Percentiles rank a stretch among this genome's conserved stretches.
Conservation (phyloP, 805 yeast species). For the Candida pini region DNA sequence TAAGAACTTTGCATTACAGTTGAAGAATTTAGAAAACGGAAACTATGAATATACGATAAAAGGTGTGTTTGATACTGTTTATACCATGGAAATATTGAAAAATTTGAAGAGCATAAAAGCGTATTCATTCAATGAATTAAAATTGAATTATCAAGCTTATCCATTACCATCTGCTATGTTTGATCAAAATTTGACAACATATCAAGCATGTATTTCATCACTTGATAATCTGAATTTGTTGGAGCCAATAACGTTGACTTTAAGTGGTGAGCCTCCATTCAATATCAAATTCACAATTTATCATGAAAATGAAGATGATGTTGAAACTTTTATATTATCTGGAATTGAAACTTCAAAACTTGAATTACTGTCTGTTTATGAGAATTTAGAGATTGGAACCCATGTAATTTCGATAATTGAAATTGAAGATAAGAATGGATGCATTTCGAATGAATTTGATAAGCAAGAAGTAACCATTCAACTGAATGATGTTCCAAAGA, state of each 20-base stretch:
- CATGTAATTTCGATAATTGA: slow-evolving; percentile 55
- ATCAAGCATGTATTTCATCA: slow-evolving; percentile 27
- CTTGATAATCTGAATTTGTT: slow-evolving; percentile 23
- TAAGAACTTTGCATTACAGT: slow-evolving; percentile 27
- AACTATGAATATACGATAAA: slow-evolving; percentile 54
- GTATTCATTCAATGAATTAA: slow-evolving; percentile 29
- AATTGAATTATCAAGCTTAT: slow-evolving; percentile 47
- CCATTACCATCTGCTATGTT: slow-evolving; percentile 53
- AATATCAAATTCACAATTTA: slow-evolving; percentile 49
- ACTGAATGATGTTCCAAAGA: slow-evolving; percentile 73
- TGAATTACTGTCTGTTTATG: slow-evolving; percentile 39
- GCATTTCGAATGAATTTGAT: slow-evolving; percentile 42
- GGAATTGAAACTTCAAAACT: slow-evolving; percentile 35
- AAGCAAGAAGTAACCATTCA: slow-evolving; percentile 37
- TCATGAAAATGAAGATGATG: slow-evolving; percentile 54
- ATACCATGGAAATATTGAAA: slow-evolving; percentile 36
- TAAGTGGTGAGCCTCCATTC: slow-evolving; percentile 61
- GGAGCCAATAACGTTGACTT: slow-evolving; percentile 49
- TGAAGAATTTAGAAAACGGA: slow-evolving; percentile 47
- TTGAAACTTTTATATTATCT: slow-evolving; percentile 40
- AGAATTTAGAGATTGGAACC: slow-evolving; percentile 60
- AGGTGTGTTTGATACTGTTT: slow-evolving; percentile 61
- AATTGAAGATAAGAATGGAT: slow-evolving; percentile 66
- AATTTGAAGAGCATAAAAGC: slow-evolving; percentile 16
- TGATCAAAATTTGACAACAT: slow-evolving; percentile 8